phyloP scores from a whole-genome alignment of 768 basidiomycete species.

The Mycena capillaripes region DNA sequence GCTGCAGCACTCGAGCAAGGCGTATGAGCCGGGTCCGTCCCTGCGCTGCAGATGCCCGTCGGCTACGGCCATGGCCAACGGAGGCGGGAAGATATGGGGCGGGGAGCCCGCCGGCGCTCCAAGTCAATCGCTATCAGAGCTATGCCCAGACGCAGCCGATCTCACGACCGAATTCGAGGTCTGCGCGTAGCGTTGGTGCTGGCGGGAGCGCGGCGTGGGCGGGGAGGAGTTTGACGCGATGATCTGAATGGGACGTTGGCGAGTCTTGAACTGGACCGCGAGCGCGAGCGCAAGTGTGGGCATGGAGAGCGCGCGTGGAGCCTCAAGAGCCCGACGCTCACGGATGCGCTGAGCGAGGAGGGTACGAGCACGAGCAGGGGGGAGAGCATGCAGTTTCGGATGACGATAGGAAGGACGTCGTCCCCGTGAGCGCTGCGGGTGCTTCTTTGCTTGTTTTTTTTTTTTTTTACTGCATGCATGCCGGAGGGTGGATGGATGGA shows the following conservation, averaged over 20 bases:
- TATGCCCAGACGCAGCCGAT: conserved; percentile 56
- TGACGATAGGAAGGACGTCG: conserved; percentile 33
- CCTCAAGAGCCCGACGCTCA: conserved; percentile 26
- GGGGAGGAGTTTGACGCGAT: conserved; percentile 60
- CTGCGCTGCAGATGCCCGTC: conserved; percentile 54
- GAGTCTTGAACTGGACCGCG: conserved; percentile 68
- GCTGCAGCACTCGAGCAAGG: conserved; percentile 55
- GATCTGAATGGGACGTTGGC: conserved; percentile 85
- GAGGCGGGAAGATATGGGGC: conserved; percentile 48
- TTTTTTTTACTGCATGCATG: conserved; percentile 3
- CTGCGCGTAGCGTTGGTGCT: conserved; percentile 37
- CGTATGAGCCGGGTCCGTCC: conserved; percentile 67
- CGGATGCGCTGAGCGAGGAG: conserved; percentile 25
- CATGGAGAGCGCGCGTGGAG: conserved; percentile 40
- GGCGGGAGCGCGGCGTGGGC: too few relatives aligned
- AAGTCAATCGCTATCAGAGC: conserved; percentile 55
- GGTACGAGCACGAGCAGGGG: conserved; percentile 32
- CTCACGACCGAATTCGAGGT: conserved; percentile 68
- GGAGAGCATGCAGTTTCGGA: conserved; percentile 37
- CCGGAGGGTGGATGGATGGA: conserved; percentile 11
- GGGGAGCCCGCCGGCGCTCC: conserved; percentile 59
- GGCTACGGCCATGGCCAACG: conserved; percentile 1
- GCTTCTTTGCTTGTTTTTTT: conserved; percentile 20
- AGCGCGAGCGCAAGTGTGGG: conserved; percentile 52
- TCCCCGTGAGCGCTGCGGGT: conserved; percentile 10